Evolutionary conservation across 2,329 filamentous ascomycete species (phyloP).

Genomic region (Periconia sp.): DNA sequence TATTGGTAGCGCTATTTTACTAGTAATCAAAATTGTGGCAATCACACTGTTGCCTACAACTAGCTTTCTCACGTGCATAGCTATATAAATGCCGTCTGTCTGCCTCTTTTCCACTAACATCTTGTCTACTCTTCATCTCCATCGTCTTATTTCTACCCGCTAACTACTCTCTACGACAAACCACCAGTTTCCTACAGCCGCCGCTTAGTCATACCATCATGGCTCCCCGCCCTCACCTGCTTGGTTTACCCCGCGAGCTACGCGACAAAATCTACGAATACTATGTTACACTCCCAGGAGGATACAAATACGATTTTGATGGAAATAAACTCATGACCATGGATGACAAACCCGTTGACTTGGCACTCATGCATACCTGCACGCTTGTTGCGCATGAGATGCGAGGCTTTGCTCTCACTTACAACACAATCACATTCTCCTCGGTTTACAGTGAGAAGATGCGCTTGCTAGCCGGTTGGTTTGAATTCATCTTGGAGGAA

Average conservation of each 20-base stretch:
- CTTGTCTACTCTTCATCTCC: too few species aligned
- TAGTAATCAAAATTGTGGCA: too few species aligned
- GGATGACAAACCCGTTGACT: not conserved
- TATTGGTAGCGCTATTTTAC: too few species aligned
- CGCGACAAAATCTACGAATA: slow-evolving; percentile 1
- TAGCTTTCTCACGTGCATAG: too few species aligned
- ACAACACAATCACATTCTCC: not conserved
- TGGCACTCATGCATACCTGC: slow-evolving; percentile 1
- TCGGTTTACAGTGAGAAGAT: not conserved
- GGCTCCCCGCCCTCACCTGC: too few species aligned
- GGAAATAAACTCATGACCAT: not conserved
- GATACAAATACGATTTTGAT: slow-evolving; percentile 1
- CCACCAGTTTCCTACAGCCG: too few species aligned
- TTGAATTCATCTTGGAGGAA: not conserved
- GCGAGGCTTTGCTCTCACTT: not conserved
- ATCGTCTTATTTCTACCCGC: too few species aligned
- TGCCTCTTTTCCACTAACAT: too few species aligned
- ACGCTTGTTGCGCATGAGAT: not conserved
- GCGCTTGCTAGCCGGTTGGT: not conserved
- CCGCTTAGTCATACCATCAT: too few species aligned
- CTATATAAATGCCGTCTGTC: too few species aligned
- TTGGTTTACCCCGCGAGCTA: slow-evolving; percentile 1
- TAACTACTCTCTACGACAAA: too few species aligned
- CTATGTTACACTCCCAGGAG: not conserved
- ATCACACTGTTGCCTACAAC: too few species aligned